Conservation (phyloP, 305 asterid genomes). For the Andrographis paniculata region DNA sequence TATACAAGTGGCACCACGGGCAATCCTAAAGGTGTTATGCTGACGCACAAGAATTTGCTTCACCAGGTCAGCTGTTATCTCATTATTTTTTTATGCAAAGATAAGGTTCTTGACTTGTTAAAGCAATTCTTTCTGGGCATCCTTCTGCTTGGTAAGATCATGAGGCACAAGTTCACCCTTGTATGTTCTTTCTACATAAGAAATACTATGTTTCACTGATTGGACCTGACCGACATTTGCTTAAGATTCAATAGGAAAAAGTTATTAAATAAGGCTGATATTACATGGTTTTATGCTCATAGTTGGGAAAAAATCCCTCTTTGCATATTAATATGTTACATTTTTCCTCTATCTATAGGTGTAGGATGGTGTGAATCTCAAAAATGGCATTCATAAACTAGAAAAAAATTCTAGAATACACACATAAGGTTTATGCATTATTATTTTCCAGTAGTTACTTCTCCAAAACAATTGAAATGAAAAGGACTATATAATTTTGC, state of each 20-base stretch:
- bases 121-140: neutral
- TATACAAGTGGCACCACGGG: slow-evolving; percentile 99
- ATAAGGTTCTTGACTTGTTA: neutral
- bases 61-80: slow-evolving; percentile 64
- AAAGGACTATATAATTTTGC: neutral
- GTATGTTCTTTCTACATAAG: too few species aligned
- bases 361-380: neutral
- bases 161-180: too few species aligned
- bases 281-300: too few species aligned
- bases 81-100: slow-evolving; percentile 8
- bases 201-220: too few species aligned
- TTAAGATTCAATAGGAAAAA: too few species aligned
- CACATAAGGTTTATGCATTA: neutral
- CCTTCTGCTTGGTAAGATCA: neutral
- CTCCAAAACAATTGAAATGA: neutral
- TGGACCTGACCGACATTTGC: too few species aligned
- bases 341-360: too few species aligned
- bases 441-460: neutral
- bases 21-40: slow-evolving; percentile 98
- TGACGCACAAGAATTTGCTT: slow-evolving; percentile 83
- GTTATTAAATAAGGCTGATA: too few species aligned
- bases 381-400: neutral
- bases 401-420: neutral
- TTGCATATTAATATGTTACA: too few species aligned
- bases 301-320: too few species aligned